Conservation (phyloP, 306 rosid species). For the Carpinus fangiana region DNA sequence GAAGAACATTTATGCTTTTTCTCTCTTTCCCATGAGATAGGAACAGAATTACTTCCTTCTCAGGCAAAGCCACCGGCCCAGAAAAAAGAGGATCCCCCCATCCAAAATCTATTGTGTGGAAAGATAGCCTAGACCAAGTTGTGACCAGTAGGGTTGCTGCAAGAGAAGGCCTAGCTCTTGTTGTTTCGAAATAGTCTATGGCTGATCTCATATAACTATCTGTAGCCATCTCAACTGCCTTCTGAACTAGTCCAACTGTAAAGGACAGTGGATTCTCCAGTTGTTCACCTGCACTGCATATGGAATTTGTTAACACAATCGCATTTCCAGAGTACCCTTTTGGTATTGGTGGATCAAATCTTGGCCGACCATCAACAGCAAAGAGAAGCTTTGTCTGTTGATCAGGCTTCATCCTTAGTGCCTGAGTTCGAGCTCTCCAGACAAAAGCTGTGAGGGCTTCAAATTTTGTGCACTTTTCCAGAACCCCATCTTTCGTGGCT, state of each 20-base stretch:
- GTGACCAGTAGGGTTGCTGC: constrained; percentile 69
- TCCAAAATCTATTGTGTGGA: constrained; percentile 71
- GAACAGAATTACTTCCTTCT: constrained; percentile 66
- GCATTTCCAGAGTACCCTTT: constrained; percentile 75
- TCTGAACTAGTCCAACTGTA: constrained; percentile 47
- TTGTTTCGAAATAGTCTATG: constrained; percentile 72
- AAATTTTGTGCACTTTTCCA: constrained; percentile 57
- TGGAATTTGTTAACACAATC: constrained; percentile 59
- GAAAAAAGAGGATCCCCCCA: constrained; percentile 81
- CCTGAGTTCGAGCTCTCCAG: constrained; percentile 72
- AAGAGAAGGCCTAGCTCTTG: constrained; percentile 73
- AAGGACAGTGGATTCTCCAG: constrained; percentile 52
- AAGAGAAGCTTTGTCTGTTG: constrained; percentile 77
- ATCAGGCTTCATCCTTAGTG: constrained; percentile 60
- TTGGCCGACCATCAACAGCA: constrained; percentile 73
- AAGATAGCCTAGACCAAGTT: constrained; percentile 71
- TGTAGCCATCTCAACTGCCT: constrained; percentile 58
- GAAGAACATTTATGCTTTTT: constrained; percentile 59
- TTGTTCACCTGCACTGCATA: constrained; percentile 58
- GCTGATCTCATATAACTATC: constrained; percentile 76
- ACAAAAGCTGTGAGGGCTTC: constrained; percentile 80
- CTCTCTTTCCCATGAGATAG: constrained; percentile 56
- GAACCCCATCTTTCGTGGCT: constrained; percentile 54
- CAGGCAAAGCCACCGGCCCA: constrained; percentile 74
- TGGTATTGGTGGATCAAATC: constrained; percentile 67